phyloP scores from a whole-genome alignment of 202 grass and related monocot genomes.

The Hordeum pubiflorum region DNA sequence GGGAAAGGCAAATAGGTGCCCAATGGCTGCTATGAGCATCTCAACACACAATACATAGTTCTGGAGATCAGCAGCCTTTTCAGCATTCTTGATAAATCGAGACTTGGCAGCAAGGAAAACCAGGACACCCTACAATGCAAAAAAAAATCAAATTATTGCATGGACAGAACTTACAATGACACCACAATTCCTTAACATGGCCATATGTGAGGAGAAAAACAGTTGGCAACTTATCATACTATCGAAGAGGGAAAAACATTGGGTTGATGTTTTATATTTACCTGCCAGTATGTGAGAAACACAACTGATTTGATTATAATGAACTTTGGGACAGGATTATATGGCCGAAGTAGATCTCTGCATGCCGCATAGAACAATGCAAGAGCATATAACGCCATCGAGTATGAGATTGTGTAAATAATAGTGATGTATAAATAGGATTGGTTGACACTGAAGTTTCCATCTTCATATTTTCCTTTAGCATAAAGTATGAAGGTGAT shows the following conservation, averaged over 20 bases:
- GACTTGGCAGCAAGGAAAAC: constrained; percentile 98
- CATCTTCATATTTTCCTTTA: constrained; percentile 84
- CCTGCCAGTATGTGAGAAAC: constrained; percentile 99
- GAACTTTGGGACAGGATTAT: constrained; percentile 93
- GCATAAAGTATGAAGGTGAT: constrained; percentile 96
- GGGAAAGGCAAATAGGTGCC: constrained; percentile 78
- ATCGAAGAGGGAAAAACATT: neutral
- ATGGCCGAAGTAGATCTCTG: constrained; percentile 80
- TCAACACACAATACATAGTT: constrained; percentile 87
- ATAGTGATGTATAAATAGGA: constrained; percentile 97
- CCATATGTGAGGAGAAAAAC: neutral
- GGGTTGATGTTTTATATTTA: constrained; percentile 11
- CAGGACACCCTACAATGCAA: constrained; percentile 65
- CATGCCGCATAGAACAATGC: constrained; percentile 90
- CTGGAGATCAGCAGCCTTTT: constrained; percentile 85
- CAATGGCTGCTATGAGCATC: constrained; percentile 86
- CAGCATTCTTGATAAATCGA: constrained; percentile 66
- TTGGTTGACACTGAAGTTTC: constrained; percentile 90
- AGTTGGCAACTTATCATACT: neutral
- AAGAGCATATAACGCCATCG: constrained; percentile 81
- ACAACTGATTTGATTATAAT: constrained; percentile 97
- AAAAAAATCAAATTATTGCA: constrained; percentile 1
- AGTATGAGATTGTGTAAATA: constrained; percentile 91
- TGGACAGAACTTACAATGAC: neutral
- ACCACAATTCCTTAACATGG: neutral